A percentile compares a stretch with the other conserved stretches of the same genome.
Evolutionary conservation across 495 filamentous ascomycete genomes (phyloP).

Genomic region (Talaromyces borbonicus): DNA sequence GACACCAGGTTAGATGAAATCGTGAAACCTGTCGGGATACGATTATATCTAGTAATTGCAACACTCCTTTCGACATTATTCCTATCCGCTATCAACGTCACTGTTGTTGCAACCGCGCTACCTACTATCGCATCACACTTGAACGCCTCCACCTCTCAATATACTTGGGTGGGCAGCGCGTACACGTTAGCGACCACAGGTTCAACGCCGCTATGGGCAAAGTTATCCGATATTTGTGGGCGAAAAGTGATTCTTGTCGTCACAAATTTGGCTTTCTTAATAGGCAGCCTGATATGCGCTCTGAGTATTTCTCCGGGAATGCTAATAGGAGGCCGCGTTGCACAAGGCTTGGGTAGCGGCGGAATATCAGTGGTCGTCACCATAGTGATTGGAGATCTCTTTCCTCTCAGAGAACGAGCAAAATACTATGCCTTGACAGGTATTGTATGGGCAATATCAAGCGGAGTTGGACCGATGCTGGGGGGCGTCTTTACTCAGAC

Average conservation of each 20-base stretch:
- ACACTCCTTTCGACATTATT: conserved; percentile 22
- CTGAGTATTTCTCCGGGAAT: conserved; percentile 43
- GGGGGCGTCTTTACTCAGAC: conserved; percentile 67
- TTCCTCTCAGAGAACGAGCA: conserved; percentile 51
- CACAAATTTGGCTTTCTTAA: conserved; percentile 54
- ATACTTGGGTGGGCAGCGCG: conserved; percentile 55
- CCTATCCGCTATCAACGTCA: conserved; percentile 40
- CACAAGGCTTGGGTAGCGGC: conserved; percentile 28
- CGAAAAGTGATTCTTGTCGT: conserved; percentile 59
- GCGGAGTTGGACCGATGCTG: conserved; percentile 62
- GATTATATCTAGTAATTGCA: not conserved
- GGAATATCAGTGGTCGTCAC: conserved; percentile 48
- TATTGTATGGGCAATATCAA: conserved; percentile 67
- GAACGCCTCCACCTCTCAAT: conserved; percentile 42
- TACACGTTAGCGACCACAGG: conserved; percentile 50
- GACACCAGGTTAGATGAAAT: not conserved
- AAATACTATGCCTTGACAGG: conserved; percentile 56
- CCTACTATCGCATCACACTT: conserved; percentile 45
- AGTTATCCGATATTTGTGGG: conserved; percentile 64
- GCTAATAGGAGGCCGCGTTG: conserved; percentile 21
- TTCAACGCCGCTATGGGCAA: conserved; percentile 54
- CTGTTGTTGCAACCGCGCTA: conserved; percentile 25
- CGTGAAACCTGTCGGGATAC: not conserved
- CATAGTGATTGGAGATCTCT: conserved; percentile 63
- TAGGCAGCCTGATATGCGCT: conserved; percentile 53